A percentile compares a stretch with the other conserved stretches of the same genome.
These are phyloP conservation scores for Aspergillus sergii DNA, from an alignment of 2,329 filamentous ascomycete genomes.

Conservation along the genomic window DNA sequence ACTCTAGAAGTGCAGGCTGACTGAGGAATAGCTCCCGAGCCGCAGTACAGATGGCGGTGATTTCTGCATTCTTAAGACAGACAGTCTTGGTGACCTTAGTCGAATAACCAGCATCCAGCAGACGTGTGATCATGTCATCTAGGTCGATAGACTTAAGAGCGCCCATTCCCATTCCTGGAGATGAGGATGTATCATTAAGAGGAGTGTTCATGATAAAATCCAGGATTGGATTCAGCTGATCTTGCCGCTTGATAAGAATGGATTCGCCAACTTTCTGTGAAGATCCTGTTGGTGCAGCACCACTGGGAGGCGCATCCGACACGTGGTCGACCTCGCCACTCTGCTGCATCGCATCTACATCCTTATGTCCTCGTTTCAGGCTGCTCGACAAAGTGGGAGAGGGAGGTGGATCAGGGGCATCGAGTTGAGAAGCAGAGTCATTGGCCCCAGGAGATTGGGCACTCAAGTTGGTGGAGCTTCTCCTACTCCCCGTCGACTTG, in stretches of 20 bases:
- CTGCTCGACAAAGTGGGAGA: constrained; percentile 81
- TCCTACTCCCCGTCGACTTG: constrained; percentile 65
- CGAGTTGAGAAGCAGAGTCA: constrained; percentile 51
- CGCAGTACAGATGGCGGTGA: constrained; percentile 87
- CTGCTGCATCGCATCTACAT: constrained; percentile 78
- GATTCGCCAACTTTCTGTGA: constrained; percentile 77
- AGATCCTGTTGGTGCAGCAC: constrained; percentile 57
- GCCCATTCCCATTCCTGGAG: constrained; percentile 74
- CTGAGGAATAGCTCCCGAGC: constrained; percentile 87
- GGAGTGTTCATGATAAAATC: constrained; percentile 50
- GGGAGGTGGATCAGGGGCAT: constrained; percentile 68
- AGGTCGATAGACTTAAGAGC: constrained; percentile 91
- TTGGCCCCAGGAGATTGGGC: constrained; percentile 41
- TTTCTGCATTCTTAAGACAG: constrained; percentile 96
- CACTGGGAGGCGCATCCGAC: constrained; percentile 81
- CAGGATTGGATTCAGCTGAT: constrained; percentile 67
- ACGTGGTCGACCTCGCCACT: constrained; percentile 92
- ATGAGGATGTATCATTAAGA: constrained; percentile 44
- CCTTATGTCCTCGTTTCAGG: constrained; percentile 71
- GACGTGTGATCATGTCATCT: constrained; percentile 93
- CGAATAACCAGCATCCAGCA: constrained; percentile 91
- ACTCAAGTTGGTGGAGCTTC: constrained; percentile 32
- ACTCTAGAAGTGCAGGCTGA: constrained; percentile 87
- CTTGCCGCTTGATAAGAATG: constrained; percentile 82
- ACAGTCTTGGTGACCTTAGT: constrained; percentile 98